Conservation (phyloP, 108 stramenopile genomes). For the Skeletonema grethae region DNA sequence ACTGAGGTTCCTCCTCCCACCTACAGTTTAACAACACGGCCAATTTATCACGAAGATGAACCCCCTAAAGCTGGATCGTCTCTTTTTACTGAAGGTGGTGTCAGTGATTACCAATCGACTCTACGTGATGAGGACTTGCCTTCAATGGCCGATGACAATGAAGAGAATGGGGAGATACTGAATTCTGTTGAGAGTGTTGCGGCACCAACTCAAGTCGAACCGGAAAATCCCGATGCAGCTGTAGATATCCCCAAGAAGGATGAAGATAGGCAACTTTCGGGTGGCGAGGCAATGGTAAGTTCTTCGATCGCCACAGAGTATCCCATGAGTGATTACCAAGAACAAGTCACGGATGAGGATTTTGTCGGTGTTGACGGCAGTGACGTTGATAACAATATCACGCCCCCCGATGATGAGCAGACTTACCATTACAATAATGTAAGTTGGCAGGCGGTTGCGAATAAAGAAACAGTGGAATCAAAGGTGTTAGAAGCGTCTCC, state of each 20-base stretch:
- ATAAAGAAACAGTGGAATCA: conserved; percentile 26
- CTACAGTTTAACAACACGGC: conserved; percentile 16
- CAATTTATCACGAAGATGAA: conserved; percentile 6
- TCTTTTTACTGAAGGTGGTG: conserved; percentile 34
- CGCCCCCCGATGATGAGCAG: conserved; percentile 3
- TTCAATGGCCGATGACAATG: not conserved
- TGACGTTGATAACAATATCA: not conserved
- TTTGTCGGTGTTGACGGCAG: not conserved
- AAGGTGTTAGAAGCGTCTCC: conserved; percentile 43
- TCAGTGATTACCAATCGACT: conserved; percentile 31
- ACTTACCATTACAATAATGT: conserved; percentile 82
- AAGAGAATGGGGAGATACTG: not conserved
- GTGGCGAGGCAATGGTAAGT: conserved; percentile 7
- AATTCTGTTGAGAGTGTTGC: not conserved
- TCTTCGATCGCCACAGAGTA: conserved; percentile 24
- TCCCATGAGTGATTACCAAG: conserved; percentile 24
- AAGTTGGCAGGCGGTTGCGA: conserved; percentile 58
- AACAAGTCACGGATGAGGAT: conserved; percentile 4
- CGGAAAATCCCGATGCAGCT: not conserved
- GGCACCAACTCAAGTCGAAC: not conserved
- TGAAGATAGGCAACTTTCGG: not conserved
- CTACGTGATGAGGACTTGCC: conserved; percentile 37
- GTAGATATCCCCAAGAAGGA: not conserved
- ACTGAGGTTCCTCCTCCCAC: conserved; percentile 12
- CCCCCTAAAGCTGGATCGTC: conserved; percentile 32